A percentile compares a stretch with the other conserved stretches of the same genome.
phyloP scores from a whole-genome alignment of 225 moss, liverwort and hornwort genomes.

The Straminergon stramineum region DNA sequence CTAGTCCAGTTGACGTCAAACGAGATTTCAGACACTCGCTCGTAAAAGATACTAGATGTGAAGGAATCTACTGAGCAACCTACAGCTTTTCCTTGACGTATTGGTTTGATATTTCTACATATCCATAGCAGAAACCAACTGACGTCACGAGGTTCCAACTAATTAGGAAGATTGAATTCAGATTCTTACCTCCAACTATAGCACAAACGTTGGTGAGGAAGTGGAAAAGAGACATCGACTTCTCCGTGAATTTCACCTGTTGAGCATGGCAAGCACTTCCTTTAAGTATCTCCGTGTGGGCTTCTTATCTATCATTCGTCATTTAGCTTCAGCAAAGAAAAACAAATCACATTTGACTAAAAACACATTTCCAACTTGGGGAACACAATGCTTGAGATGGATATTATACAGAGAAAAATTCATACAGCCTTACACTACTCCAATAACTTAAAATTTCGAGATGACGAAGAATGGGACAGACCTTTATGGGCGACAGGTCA shows the following conservation, averaged over 20 bases:
- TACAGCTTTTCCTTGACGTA: background rate
- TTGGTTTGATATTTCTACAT: background rate
- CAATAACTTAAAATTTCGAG: background rate
- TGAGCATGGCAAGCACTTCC: background rate
- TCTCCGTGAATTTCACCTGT: slow-evolving; percentile 79
- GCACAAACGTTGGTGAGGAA: slow-evolving; percentile 95
- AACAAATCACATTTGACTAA: background rate
- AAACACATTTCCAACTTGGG: background rate
- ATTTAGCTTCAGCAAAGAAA: background rate
- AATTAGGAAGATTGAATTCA: background rate
- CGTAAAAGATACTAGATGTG: background rate
- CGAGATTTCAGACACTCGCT: background rate
- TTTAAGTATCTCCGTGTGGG: background rate
- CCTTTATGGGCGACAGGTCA: slow-evolving; percentile 96
- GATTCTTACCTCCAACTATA: slow-evolving; percentile 80
- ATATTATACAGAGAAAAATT: background rate
- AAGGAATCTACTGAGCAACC: background rate
- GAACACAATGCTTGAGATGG: background rate
- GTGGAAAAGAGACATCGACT: slow-evolving; percentile 78
- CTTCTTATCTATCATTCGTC: background rate
- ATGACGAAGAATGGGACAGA: background rate
- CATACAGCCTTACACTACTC: background rate
- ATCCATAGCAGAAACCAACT: background rate
- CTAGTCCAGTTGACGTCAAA: background rate
- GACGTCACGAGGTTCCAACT: background rate